These are phyloP conservation scores for Penicillium sp. DNA, from an alignment of 2,329 filamentous ascomycete species.

Conservation along the genomic window DNA sequence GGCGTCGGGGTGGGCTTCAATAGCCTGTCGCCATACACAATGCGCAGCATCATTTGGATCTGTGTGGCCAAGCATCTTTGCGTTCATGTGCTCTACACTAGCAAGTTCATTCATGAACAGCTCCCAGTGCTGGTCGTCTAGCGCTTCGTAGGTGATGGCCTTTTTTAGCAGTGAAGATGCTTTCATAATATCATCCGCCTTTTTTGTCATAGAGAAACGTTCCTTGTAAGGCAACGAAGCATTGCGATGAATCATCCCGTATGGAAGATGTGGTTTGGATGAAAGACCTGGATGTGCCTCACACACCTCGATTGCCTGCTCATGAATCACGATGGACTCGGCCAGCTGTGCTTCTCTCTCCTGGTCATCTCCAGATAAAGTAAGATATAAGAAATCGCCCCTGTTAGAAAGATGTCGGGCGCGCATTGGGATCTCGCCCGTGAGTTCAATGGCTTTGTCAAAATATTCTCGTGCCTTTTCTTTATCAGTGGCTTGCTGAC, in stretches of 20 bases:
- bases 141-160: not conserved
- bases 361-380: not conserved
- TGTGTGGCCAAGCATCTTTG: not conserved
- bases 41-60: not conserved
- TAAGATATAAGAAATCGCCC: not conserved
- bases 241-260: not conserved
- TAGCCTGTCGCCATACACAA: not conserved
- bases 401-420: not conserved
- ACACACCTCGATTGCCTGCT: not conserved
- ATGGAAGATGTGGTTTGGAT: not conserved
- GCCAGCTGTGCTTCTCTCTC: not conserved
- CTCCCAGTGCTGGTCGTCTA: not conserved
- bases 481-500: not conserved
- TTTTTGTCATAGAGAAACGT: not conserved
- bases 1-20: not conserved
- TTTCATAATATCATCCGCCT: not conserved
- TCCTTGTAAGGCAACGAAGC: not conserved
- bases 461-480: not conserved
- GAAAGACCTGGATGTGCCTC: not conserved
- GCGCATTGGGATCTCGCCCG: not conserved
- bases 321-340: not conserved
- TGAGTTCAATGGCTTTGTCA: not conserved
- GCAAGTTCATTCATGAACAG: not conserved
- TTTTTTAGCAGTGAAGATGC: not conserved
- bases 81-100: not conserved